Evolutionary conservation across 2,329 filamentous ascomycete species (phyloP), one percentile per base, ranked within the genome.

Genomic region (Colletotrichum tabaci): DNA sequence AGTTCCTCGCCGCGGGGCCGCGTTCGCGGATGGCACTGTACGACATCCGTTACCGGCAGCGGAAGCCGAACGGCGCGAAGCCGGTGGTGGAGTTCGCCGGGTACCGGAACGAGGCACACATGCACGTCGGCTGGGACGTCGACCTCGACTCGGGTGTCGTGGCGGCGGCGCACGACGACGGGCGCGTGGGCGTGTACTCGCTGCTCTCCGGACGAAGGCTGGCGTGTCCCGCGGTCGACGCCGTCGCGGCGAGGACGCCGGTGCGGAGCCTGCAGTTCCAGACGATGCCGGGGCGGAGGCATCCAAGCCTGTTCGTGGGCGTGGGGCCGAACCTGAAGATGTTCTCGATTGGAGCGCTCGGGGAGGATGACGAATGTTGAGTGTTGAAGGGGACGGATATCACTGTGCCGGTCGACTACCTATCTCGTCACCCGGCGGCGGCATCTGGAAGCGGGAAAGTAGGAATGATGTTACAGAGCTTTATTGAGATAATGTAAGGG

Each of bases 1-100:
- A 87, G 55, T 80, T 91, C 23, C 80, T 92, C 2, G 86, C 87
- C 4, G 85, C 88, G 0, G 88, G 89, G 1, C 79, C 89, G 2
- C 75, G 79, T 42, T 83, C 82, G 76, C 81, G 76, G 64, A 87
- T 92, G 81, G 82, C 82, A 1, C 79, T 91, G 6, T 92, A 90
- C 75, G 90, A 92, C 73, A 72, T 88, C 42, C 88, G 90, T 1
- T 89, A 84, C 74, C 62, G 70, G 21, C 40, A 56, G 46, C 4
- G n/a, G 21, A 58, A 12, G 49, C 70, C 74, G 2, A 75, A 76
- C 62, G 73, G 75, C 7, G 76, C 79, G 0, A 72, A 60, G 6
- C 84, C 89, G 0, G 75, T 89, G 2, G 76, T 91, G 10, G 64
- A 64, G 0, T 91, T 91, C 69, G 80, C 82, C 0, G 82, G 77